phyloP scores from a whole-genome alignment of 768 basidiomycete species.

The Boletus rubropictus region DNA sequence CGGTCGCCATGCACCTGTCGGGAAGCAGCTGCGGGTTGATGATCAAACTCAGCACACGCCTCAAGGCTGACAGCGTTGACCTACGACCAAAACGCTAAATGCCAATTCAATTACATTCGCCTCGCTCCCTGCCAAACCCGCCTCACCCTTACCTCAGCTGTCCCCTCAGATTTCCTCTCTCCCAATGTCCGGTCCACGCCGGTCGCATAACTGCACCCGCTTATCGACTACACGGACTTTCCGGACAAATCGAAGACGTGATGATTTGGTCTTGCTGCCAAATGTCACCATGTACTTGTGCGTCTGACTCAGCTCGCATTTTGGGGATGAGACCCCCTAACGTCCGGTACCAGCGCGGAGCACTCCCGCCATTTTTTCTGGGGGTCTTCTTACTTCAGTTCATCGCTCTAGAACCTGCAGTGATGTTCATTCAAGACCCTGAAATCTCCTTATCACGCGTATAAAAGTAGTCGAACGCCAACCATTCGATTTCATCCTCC shows the following conservation, averaged over 20 bases:
- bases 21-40: slow-evolving; percentile 22
- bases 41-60: slow-evolving; percentile 16
- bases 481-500: slow-evolving; percentile 2
- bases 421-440: slow-evolving; percentile 19
- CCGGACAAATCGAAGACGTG: slow-evolving; percentile 32
- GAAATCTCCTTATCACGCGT: slow-evolving; percentile 16
- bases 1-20: slow-evolving; percentile 29
- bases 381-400: slow-evolving; percentile 33
- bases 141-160: slow-evolving; percentile 29
- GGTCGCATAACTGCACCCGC: slow-evolving; percentile 11
- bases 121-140: slow-evolving; percentile 9
- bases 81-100: too few relatives aligned
- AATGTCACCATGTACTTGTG: slow-evolving; percentile 6
- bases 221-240: slow-evolving; percentile 19
- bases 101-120: slow-evolving; percentile 19
- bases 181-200: slow-evolving; percentile 2
- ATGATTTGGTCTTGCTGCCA: slow-evolving; percentile 13
- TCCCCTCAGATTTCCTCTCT: slow-evolving; percentile 9
- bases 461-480: slow-evolving; percentile 21
- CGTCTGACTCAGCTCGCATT: slow-evolving; percentile 6
- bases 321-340: slow-evolving; percentile 19
- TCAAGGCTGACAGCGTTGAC: too few relatives aligned
- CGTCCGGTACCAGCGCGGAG: slow-evolving; percentile 10
- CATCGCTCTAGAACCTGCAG: slow-evolving; percentile 21
- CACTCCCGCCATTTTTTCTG: slow-evolving; percentile 21